phyloP scores from a whole-genome alignment of 2,329 filamentous ascomycete species.

The Byssothecium circinans region DNA sequence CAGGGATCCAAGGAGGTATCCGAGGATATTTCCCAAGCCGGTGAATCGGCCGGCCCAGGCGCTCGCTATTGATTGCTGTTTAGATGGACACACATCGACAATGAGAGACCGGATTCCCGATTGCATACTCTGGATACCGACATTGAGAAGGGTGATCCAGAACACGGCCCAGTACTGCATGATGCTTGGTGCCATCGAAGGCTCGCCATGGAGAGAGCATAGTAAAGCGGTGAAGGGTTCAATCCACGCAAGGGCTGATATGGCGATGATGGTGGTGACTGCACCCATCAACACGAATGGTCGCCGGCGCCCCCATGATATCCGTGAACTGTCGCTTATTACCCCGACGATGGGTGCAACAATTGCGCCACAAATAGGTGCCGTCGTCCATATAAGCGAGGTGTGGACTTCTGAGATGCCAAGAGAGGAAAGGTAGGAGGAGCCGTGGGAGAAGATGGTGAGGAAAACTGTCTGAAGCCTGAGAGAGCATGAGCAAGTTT shows the following conservation, averaged over 20 bases:
- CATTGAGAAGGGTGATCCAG: constrained; percentile 30
- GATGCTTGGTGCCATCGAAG: constrained; percentile 46
- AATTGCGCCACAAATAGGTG: constrained; percentile 74
- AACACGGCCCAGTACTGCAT: constrained; percentile 15
- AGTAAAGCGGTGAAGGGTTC: constrained; percentile 33
- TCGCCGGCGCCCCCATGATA: constrained; percentile 75
- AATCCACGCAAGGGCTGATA: constrained; percentile 74
- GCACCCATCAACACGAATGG: constrained; percentile 78
- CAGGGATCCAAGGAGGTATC: constrained; percentile 31
- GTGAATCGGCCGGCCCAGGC: constrained; percentile 32
- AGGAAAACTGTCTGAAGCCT: constrained; percentile 17
- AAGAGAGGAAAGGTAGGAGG: constrained; percentile 71
- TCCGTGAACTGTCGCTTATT: constrained; percentile 74
- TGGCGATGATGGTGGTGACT: constrained; percentile 65
- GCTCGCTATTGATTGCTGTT: constrained; percentile 35
- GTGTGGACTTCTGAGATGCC: constrained; percentile 81
- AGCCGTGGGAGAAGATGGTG: constrained; percentile 19
- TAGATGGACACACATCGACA: constrained; percentile 32
- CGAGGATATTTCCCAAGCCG: constrained; percentile 34
- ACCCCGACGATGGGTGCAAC: constrained; percentile 85
- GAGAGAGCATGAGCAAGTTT: constrained; percentile 3
- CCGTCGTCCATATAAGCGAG: constrained; percentile 83
- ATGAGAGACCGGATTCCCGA: constrained; percentile 35
- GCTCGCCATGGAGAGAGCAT: constrained; percentile 1
- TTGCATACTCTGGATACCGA: constrained; percentile 40